Percentiles rank a stretch among this genome's conserved stretches.
Evolutionary conservation across 345 rosid species (phyloP).

Genomic region (Turnera subulata): DNA sequence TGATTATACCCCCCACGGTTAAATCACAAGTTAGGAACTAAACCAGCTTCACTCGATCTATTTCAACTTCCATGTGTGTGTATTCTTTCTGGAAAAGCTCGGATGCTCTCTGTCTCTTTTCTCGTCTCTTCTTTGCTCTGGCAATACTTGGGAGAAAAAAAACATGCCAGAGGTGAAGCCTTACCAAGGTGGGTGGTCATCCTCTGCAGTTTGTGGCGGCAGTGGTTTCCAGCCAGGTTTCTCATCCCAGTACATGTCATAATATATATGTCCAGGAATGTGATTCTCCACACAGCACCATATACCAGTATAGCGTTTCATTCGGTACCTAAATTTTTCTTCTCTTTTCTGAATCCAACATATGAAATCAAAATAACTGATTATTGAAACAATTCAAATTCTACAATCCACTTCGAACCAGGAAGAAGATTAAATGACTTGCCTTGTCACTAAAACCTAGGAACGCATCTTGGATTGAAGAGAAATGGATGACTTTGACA

Average conservation of each 20-base stretch:
- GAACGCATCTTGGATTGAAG: conserved; percentile 88
- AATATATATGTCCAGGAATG: conserved; percentile 83
- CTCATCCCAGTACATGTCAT: conserved; percentile 97
- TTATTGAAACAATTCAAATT: neutral
- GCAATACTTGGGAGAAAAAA: neutral
- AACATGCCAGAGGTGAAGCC: neutral
- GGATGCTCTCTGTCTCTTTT: too few relatives aligned
- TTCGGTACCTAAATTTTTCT: conserved; percentile 67
- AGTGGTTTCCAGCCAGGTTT: conserved; percentile 87
- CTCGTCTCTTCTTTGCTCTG: neutral
- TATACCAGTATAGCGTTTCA: conserved; percentile 78
- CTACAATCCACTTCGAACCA: neutral
- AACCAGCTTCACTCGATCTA: neutral
- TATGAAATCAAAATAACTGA: conserved; percentile 9
- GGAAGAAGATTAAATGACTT: conserved; percentile 18
- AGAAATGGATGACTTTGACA: conserved; percentile 80
- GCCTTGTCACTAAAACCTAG: conserved; percentile 71
- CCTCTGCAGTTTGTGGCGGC: conserved; percentile 67
- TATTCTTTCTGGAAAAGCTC: too few relatives aligned
- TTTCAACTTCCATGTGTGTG: neutral
- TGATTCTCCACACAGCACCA: conserved; percentile 90
- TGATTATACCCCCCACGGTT: too few relatives aligned
- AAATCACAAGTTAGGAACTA: neutral
- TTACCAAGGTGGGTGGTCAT: conserved; percentile 66
- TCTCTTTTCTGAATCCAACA: conserved; percentile 44